Conservation (phyloP, 2,329 filamentous ascomycete species). For the Macroventuria anomochaeta region DNA sequence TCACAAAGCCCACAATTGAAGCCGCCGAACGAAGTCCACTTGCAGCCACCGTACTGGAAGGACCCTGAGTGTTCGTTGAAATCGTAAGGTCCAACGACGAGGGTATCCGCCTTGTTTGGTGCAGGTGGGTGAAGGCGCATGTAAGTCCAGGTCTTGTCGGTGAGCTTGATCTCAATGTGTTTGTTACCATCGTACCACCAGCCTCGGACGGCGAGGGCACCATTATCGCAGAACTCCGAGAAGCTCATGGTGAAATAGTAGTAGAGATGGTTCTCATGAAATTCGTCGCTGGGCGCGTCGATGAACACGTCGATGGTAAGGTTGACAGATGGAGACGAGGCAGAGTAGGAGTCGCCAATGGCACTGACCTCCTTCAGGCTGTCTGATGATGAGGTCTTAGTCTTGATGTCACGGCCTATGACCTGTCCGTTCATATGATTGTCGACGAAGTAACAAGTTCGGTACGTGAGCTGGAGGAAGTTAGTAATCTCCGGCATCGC, state of each 20-base stretch:
- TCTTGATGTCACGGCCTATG: neutral
- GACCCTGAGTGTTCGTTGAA: neutral
- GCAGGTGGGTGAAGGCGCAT: neutral
- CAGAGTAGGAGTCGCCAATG: too few species aligned
- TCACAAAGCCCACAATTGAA: neutral
- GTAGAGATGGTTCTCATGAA: neutral
- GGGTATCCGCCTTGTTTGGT: neutral
- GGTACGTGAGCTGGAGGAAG: too few species aligned
- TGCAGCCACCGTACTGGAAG: neutral
- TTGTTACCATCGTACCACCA: neutral
- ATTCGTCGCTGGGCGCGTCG: neutral
- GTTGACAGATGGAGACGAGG: neutral
- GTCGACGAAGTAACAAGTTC: slow-evolving; percentile 3
- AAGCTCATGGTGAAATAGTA: neutral
- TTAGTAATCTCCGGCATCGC: too few species aligned
- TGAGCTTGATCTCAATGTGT: neutral
- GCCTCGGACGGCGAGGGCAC: neutral
- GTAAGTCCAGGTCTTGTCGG: too few species aligned
- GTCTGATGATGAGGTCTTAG: too few species aligned
- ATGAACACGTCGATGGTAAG: neutral
- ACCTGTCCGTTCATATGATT: neutral
- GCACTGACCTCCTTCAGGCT: neutral
- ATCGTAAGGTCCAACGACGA: neutral
- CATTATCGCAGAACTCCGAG: neutral
- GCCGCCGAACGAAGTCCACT: neutral